Evolutionary conservation across 2,329 filamentous ascomycete genomes (phyloP), one percentile per base, ranked within the genome.

Genomic region (Sporothrix curviconia): DNA sequence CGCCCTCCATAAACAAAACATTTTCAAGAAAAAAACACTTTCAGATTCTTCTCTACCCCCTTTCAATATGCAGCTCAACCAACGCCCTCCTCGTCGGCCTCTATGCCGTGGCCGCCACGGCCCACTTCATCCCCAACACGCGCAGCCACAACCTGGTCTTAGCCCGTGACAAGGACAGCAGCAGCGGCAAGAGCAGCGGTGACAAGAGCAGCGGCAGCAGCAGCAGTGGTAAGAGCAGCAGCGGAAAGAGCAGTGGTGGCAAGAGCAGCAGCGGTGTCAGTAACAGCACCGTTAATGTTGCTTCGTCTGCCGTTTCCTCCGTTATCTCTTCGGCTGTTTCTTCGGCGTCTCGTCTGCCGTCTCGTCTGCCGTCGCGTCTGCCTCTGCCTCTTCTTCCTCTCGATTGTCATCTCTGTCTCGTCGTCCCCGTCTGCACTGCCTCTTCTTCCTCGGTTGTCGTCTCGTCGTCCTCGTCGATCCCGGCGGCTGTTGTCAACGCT

Each of bases 41-140:
- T 39, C 49, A 51, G 22, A 39, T n/a, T 37, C 37, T 19, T n/a
- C 22, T 34, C 15, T 28, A 7, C 24, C 9, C 15, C n/a, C 11
- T 7, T 50, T 40, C 71, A 78, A 72, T 58, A 81, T 81, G 78
- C 78, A 78, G 73, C 68, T 76, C 62, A 60, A n/a, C 51, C 25
- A 66, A 69, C 61, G 62, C 72, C 57, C 67, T 76, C 53, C 61
- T 68, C 63, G 63, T 78, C 63, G 74, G 73, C 71, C 69, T 77
- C 61, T 67, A 78, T 62, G 76, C 73, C 68, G 71, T 71, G 63
- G 66, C 74, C 51, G 68, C 72, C 55, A 65, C 69, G 50, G 78
- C 76, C 66, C 71, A 73, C 66, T 72, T 74, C 59, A 53, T 60
- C 19, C 64, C 67, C 62, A 60, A 60, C 40, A 68, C 70, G 62